Percentiles rank a stretch among this genome's conserved stretches.
Conservation (phyloP, 2,329 filamentous ascomycete genomes). For the Cladophialophora chaetospira region DNA sequence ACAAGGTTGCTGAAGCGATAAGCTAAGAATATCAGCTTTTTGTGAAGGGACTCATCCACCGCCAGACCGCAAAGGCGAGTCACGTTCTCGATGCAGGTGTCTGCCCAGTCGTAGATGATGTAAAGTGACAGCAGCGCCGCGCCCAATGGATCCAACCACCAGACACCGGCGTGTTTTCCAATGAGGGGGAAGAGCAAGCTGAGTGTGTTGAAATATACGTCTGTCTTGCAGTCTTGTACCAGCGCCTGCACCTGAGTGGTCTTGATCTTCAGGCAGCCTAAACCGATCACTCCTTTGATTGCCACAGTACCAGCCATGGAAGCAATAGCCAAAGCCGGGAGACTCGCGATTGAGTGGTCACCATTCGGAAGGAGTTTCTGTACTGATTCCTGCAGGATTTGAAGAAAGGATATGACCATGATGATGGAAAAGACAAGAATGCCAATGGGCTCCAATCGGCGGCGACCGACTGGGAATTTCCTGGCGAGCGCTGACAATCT, state of each 20-base stretch:
- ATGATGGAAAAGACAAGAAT: constrained; percentile 65
- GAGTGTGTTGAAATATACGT: constrained; percentile 66
- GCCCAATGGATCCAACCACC: constrained; percentile 68
- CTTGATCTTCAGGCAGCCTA: constrained; percentile 61
- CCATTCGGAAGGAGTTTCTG: constrained; percentile 57
- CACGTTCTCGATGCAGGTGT: constrained; percentile 62
- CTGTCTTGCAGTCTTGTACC: constrained; percentile 65
- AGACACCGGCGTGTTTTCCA: constrained; percentile 59
- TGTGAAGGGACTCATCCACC: constrained; percentile 53
- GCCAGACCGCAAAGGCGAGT: constrained; percentile 61
- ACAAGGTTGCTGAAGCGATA: constrained; percentile 59
- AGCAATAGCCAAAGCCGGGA: constrained; percentile 57
- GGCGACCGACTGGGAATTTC: constrained; percentile 60
- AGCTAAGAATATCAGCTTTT: constrained; percentile 62
- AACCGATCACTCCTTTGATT: constrained; percentile 62
- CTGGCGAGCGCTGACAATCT: constrained; percentile 52
- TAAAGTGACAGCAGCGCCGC: constrained; percentile 65
- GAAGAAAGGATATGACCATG: constrained; percentile 65
- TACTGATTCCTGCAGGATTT: constrained; percentile 64
- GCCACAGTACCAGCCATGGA: constrained; percentile 61
- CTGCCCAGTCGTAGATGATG: constrained; percentile 70
- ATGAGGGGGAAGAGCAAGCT: constrained; percentile 65
- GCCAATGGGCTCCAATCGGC: constrained; percentile 61
- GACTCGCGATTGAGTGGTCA: constrained; percentile 32
- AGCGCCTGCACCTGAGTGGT: constrained; percentile 66